phyloP scores from a whole-genome alignment of 257 asterid genomes.

The Solanum microdontum region DNA sequence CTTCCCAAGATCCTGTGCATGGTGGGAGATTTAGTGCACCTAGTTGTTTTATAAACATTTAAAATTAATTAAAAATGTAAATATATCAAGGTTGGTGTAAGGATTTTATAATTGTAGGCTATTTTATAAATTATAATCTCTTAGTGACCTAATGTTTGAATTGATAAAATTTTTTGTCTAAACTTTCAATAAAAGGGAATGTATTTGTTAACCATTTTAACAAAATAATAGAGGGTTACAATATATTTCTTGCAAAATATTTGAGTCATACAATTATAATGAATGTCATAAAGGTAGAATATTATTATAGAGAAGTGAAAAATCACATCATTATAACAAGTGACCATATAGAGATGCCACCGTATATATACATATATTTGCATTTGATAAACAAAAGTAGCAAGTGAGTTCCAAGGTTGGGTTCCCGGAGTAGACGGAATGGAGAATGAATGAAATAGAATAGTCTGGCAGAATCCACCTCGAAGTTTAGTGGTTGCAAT shows the following conservation, averaged over 20 bases:
- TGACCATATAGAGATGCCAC: no score
- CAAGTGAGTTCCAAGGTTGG: not conserved
- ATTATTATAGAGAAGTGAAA: not conserved
- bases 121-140: not conserved
- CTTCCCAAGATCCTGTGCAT: no score
- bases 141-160: not conserved
- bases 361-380: not conserved
- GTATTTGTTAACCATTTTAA: not conserved
- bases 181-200: not conserved
- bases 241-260: not conserved
- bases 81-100: not conserved
- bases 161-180: not conserved
- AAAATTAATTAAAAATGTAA: no score
- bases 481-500: not conserved
- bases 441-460: no score
- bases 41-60: no score
- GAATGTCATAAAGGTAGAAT: not conserved
- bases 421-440: no score
- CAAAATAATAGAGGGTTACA: not conserved
- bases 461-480: not conserved
- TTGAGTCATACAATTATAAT: not conserved
- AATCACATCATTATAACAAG: not conserved
- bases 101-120: not conserved
- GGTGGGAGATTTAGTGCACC: no score
- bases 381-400: not conserved